Base-by-base conservation (phyloP, 768 basidiomycete species). In the Gelatoporia subvermispora region DNA sequence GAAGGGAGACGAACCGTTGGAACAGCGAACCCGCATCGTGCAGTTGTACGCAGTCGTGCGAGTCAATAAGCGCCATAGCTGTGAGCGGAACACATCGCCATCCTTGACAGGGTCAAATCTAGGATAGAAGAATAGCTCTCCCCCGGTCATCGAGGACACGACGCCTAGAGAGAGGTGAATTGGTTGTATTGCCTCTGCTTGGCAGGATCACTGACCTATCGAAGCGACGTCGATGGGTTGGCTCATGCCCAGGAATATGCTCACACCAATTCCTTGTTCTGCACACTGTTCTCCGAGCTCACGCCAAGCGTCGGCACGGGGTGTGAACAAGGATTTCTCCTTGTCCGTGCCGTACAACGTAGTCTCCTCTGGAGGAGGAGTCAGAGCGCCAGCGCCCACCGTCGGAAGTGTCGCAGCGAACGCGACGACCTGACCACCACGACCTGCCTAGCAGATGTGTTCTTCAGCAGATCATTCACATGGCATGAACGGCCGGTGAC, bases 91-190 rank as follows among this genome's bases (percentile, higher is more conserved):
- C 4, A 80, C 69, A 8, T 70, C 58, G 8, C 74, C 74, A 62
- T 96, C 93, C 42, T 86, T 77, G 7, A 66, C 63, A 3, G 79
- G 75, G 45, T 85, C 77, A 63, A 92, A 99, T n/a, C 89, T 78
- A 8, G 95, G 96, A 60, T 94, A 88, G 71, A 85, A 95, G 68
- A 87, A 94, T 1, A 95, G 59, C 49, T 93, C 91, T 17, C 96
- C 96, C 13, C 96, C 96, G 7, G 91, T 92, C 10, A 81, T 62
- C 0, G 82, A 82, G 0, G 86, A 63, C 5, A 93, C 74, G 3
- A 74, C 66, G 37, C 86, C 88, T 84, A 51, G 11, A 22, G 9
- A 34, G 1, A n/a, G 15, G 28, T 41, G 43, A 54, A 41, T 59
- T 36, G 24, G 48, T 44, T 35, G 25, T 18, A 45, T 15, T 9